Base-by-base conservation (phyloP, 257 asterid species). In the Penstemon newberryi region DNA sequence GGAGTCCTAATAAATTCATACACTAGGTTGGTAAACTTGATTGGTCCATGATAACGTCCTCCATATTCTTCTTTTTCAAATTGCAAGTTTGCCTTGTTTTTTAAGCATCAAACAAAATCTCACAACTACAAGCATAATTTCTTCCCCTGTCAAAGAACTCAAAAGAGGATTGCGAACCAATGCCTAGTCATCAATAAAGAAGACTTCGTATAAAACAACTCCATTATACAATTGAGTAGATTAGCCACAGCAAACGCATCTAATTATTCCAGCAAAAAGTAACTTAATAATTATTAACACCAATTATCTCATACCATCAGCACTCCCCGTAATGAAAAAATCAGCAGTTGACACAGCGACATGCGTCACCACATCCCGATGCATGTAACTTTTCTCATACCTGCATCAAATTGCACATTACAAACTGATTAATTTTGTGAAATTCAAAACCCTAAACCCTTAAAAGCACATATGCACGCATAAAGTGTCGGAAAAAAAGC, bases 381-480 rank as follows among this genome's bases (percentile, higher is more conserved):
- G 99, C 99, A 94, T 94, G 73, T 88, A 93, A 79, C 97, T 93
- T 82, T 93, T 93, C 89, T 93, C 99, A 51, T 93, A 93, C 99
- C 99, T 93, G 77, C 73, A 79, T 65, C 66, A 38, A 55, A 61
- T 49, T 49, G 39, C 68, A 68, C n/a, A 71, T 42, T 63, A 43
- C 60, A 68, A 8, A 64, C 41, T 72, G 47, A 40, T 36, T 64
- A 60, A 66, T 58, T 15, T 15, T 66, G 66, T 64, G 53, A 66
- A 72, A 73, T 65, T 77, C 72, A 66, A 79, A 75, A 67, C 81
- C 81, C 80, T 60, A 50, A 40, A 68, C 52, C 49, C 56, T 43
- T 15, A 25, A 19, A 63, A 62, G 18, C 3, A 18, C 12, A 15
- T 15, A 15, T 15, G 18, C 18, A 15, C 18, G 18, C 18, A 15